Percentiles rank a stretch among this genome's conserved stretches.
Evolutionary conservation across 2,329 filamentous ascomycete genomes (phyloP).

Genomic region (Capronia coronata): DNA sequence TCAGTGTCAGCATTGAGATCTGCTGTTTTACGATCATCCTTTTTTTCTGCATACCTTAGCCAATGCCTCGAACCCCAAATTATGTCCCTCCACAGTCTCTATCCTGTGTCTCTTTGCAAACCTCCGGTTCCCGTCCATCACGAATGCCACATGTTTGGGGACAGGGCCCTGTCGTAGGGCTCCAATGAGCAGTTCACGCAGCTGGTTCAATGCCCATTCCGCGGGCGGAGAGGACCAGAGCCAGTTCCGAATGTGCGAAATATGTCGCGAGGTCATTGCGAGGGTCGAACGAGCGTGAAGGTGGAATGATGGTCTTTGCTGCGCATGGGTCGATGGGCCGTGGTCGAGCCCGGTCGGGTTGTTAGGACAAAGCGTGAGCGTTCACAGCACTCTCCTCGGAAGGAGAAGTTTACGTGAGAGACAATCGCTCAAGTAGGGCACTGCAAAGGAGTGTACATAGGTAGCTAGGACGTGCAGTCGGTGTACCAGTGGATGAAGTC

Average conservation of each 20-base stretch:
- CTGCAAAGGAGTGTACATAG: no score
- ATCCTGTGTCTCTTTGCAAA: slow-evolving; percentile 87
- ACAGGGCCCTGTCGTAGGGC: slow-evolving; percentile 85
- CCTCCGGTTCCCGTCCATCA: slow-evolving; percentile 96
- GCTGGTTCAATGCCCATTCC: slow-evolving; percentile 74
- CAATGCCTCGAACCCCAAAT: slow-evolving; percentile 89
- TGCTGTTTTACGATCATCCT: no score
- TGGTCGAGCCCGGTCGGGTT: no score
- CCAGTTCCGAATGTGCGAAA: slow-evolving; percentile 56
- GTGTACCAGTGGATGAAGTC: no score
- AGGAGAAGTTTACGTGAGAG: no score
- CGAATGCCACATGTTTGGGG: slow-evolving; percentile 94
- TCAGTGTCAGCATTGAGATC: no score
- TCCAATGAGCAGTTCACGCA: slow-evolving; percentile 80
- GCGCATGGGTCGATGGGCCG: no score
- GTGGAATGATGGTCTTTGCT: no score
- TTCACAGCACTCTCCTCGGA: no score
- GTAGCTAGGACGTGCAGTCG: no score
- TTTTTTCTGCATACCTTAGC: slow-evolving; percentile 72
- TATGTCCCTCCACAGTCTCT: slow-evolving; percentile 93
- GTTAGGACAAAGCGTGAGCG: no score
- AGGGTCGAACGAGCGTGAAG: background rate
- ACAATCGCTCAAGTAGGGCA: no score
- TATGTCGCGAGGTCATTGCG: slow-evolving; percentile 8
- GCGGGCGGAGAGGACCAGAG: slow-evolving; percentile 80